These are phyloP conservation scores for Pythium phragmiticola DNA, from an alignment of 352 stramenopile genomes.

Conservation along the genomic window DNA sequence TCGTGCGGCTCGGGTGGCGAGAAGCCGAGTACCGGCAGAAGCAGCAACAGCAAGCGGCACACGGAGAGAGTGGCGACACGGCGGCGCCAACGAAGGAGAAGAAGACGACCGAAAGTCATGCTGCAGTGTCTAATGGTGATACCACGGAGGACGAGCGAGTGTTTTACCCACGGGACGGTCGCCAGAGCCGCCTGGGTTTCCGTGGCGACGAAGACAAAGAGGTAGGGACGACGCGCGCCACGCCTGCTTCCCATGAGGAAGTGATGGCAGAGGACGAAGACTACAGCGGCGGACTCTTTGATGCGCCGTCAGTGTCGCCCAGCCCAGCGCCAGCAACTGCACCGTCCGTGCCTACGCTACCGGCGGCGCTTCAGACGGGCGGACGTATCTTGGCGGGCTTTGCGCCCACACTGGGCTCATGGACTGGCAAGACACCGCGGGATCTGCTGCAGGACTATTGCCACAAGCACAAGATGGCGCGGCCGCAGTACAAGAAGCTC, in stretches of 20 bases:
- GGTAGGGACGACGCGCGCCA: not conserved
- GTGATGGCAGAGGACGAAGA: slow-evolving; percentile 18
- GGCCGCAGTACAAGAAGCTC: slow-evolving; percentile 71
- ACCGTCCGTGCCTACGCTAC: not conserved
- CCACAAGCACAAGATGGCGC: slow-evolving; percentile 80
- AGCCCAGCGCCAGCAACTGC: not conserved
- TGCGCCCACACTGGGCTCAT: slow-evolving; percentile 23
- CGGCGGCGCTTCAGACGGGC: not conserved
- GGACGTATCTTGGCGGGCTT: slow-evolving; percentile 13
- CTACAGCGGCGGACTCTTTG: slow-evolving; percentile 26
- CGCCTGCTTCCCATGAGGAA: not conserved
- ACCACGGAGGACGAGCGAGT: slow-evolving; percentile 9
- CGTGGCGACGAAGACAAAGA: slow-evolving; percentile 8
- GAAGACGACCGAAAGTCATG: not conserved
- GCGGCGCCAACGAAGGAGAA: not conserved
- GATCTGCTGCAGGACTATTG: slow-evolving; percentile 89
- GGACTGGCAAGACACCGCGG: slow-evolving; percentile 84
- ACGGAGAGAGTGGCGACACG: slow-evolving; percentile 6
- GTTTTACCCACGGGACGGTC: slow-evolving; percentile 19
- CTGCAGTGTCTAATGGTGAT: not conserved
- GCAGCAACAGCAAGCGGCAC: slow-evolving; percentile 26
- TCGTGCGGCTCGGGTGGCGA: slow-evolving; percentile 28
- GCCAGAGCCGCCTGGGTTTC: slow-evolving; percentile 23
- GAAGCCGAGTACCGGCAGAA: slow-evolving; percentile 35
- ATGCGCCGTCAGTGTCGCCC: slow-evolving; percentile 24